phyloP scores from a whole-genome alignment of 352 stramenopile species.

The Globisporangium nodosum region DNA sequence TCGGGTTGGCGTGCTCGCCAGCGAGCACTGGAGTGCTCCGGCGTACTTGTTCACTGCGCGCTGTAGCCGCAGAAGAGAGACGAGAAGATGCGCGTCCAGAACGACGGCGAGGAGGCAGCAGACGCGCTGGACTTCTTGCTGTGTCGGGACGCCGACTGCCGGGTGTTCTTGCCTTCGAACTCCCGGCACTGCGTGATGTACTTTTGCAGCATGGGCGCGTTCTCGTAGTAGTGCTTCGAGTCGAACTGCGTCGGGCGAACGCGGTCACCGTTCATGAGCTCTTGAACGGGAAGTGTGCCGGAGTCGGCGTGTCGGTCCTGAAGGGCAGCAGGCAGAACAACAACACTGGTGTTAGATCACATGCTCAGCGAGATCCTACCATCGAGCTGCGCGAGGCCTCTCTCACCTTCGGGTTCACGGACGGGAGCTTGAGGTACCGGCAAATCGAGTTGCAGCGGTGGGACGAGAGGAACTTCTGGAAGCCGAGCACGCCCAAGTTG shows the following conservation, averaged over 20 bases:
- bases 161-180: constrained; percentile 22
- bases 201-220: constrained; percentile 82
- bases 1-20: background rate
- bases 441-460: constrained; percentile 89
- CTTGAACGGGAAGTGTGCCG: constrained; percentile 69
- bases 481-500: constrained; percentile 76
- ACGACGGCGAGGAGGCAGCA: background rate
- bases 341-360: background rate
- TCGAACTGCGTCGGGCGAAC: constrained; percentile 72
- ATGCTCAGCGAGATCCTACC: no score
- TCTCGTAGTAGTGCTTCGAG: constrained; percentile 85
- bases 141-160: background rate
- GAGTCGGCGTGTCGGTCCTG: constrained; percentile 61
- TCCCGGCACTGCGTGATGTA: constrained; percentile 74
- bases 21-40: background rate
- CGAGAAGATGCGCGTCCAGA: constrained; percentile 4
- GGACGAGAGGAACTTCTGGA: constrained; percentile 84
- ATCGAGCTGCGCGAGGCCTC: no score
- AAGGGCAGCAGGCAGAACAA: background rate
- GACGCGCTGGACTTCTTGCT: background rate
- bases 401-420: constrained; percentile 60
- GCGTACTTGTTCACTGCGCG: background rate
- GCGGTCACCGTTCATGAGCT: constrained; percentile 74
- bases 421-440: constrained; percentile 77
- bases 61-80: constrained; percentile 10